Conservation (phyloP, 495 filamentous ascomycete genomes). For the Penicillium steckii region DNA sequence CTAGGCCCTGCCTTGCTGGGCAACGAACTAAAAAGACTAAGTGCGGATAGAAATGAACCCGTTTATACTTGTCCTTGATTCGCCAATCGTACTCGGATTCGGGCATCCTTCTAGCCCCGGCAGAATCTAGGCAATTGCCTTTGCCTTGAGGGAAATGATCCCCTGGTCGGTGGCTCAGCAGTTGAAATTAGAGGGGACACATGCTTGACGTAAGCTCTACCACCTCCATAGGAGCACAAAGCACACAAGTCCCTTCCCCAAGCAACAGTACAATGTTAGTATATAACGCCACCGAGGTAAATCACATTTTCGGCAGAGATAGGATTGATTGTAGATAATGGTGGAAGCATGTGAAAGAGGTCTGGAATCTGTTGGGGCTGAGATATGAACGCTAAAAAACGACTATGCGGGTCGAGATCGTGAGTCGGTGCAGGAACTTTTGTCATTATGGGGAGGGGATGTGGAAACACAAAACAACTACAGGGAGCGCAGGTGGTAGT, state of each 20-base stretch:
- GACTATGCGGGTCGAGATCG: not conserved
- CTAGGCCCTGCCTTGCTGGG: not conserved
- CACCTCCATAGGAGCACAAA: not conserved
- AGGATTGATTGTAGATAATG: not conserved
- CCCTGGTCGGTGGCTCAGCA: conserved; percentile 6
- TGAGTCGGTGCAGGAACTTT: conserved; percentile 9
- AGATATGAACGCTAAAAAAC: not conserved
- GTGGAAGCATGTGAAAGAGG: conserved; percentile 9
- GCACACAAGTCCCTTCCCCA: not conserved
- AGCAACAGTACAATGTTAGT: not conserved
- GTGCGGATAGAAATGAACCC: not conserved
- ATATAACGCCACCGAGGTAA: not conserved
- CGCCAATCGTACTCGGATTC: not conserved
- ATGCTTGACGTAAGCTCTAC: not conserved
- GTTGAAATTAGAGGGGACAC: conserved; percentile 5
- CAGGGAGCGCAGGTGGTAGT: too few species aligned
- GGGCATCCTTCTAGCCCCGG: not conserved
- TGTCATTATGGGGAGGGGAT: not conserved
- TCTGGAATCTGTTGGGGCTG: not conserved
- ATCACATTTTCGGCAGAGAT: not conserved
- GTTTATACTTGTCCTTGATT: not conserved
- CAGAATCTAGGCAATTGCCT: not conserved
- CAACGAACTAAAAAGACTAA: not conserved
- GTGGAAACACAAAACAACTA: not conserved
- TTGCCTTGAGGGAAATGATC: not conserved